These are phyloP conservation scores for Aurantiochytrium sp. DNA, from an alignment of 108 stramenopile genomes.

Conservation along the genomic window DNA sequence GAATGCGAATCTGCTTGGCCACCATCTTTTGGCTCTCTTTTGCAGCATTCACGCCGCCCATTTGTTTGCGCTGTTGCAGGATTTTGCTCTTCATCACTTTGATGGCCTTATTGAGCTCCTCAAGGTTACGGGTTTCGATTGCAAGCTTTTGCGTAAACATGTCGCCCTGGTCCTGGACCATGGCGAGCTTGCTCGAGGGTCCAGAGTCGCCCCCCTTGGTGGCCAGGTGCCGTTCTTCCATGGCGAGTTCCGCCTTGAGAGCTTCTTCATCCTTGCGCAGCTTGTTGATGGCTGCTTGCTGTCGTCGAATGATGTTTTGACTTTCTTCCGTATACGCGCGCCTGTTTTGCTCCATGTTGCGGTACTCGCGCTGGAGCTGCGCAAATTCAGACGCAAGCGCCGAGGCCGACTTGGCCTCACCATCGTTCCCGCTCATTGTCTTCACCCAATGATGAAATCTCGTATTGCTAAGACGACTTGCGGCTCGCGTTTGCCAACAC, in stretches of 20 bases:
- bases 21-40: conserved; percentile 57
- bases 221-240: conserved; percentile 57
- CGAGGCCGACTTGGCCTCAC: background rate
- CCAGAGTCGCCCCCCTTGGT: conserved; percentile 43
- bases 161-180: conserved; percentile 53
- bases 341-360: conserved; percentile 74
- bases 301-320: conserved; percentile 61
- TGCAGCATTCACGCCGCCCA: conserved; percentile 74
- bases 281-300: conserved; percentile 64
- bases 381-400: conserved; percentile 43
- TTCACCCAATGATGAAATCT: too few relatives aligned
- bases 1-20: conserved; percentile 66
- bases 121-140: conserved; percentile 42
- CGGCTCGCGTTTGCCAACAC: too few relatives aligned
- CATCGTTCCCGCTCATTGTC: background rate
- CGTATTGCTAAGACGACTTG: too few relatives aligned
- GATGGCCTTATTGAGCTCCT: conserved; percentile 56
- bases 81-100: conserved; percentile 50
- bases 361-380: conserved; percentile 68
- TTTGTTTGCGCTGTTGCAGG: conserved; percentile 59
- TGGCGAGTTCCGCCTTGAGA: conserved; percentile 66
- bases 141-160: conserved; percentile 45
- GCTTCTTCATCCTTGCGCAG: conserved; percentile 59
- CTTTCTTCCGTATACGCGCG: conserved; percentile 69
- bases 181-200: conserved; percentile 50